Conservation (phyloP, 192 early-diverging fungal species). For the Gonapodya sp. region DNA sequence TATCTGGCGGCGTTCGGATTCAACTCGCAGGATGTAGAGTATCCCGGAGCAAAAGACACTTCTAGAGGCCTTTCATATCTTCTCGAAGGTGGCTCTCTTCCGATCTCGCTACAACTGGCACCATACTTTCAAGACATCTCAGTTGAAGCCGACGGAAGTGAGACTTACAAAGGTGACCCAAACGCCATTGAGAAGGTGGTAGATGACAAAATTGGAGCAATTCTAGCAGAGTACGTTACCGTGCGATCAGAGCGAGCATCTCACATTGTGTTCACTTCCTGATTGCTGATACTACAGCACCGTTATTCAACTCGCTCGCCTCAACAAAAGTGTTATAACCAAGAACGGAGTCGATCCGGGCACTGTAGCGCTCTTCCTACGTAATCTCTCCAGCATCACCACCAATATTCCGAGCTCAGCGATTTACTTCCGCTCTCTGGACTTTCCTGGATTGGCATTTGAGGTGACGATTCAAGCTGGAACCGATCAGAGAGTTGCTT, state of each 20-base stretch:
- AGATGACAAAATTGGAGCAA: neutral
- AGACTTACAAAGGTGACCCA: neutral
- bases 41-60: neutral
- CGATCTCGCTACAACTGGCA: neutral
- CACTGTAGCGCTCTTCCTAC: constrained; percentile 15
- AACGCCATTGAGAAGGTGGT: neutral
- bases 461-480: constrained; percentile 45
- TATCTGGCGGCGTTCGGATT: neutral
- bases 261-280: too few species aligned
- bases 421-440: constrained; percentile 37
- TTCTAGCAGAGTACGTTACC: neutral
- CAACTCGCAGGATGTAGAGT: too few species aligned
- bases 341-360: constrained; percentile 1
- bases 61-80: neutral
- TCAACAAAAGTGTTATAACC: constrained; percentile 22
- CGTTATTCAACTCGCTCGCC: constrained; percentile 15
- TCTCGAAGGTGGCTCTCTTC: neutral
- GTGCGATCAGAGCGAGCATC: too few species aligned
- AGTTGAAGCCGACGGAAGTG: neutral
- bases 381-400: constrained; percentile 27
- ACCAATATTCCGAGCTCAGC: constrained; percentile 44
- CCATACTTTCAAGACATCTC: neutral
- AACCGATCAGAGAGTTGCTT: constrained; percentile 28
- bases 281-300: constrained; percentile 10
- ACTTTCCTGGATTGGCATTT: constrained; percentile 31